Base-by-base conservation (phyloP, 2,329 filamentous ascomycete genomes). In the Plenodomus tracheiphilus region DNA sequence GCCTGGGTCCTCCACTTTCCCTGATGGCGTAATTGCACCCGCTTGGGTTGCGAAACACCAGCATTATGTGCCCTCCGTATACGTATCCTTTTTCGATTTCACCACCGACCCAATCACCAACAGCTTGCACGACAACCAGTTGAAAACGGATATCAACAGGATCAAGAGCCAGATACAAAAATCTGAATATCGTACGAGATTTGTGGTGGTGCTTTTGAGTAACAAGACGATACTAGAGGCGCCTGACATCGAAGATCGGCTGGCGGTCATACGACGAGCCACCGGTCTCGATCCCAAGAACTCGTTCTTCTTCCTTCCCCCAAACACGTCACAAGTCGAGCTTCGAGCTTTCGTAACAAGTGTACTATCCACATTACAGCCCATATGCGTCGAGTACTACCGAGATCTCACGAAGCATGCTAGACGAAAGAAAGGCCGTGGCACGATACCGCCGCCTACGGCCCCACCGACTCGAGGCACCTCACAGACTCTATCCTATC, bases 1-100 rank as follows among this genome's bases (percentile, higher is more conserved):
- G 34, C 91, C 92, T 3, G 82, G 81, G 7, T 96, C 93, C 7
- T 79, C 85, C 2, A 81, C 95, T 2, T 97, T 94, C 67, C 92
- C 93, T 7, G 94, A 97, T 74, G 94, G 93, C 4, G 77, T 97
- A 49, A 85, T 97, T 69, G 85, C 91, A 51, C 81, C 86, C 17
- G 75, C 83, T 52, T 99, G 93, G 93, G 79, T 96, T 46, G 83
- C 84, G 51, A 99, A 97, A 70, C 93, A 97, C 69, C 92, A 96
- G 66, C 79, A 88, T 43, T 78, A 91, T 16, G 81, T 97, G 18
- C 93, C 93, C 1, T 88, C 90, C 53, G 81, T 90, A 20, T 87
- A 90, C 59, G 72, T 96, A 25, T 88, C 87, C 57, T 94, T 95
- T 74, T 96, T 95, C 67, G 81, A 82, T 30, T 83, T 97, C 48